Evolutionary conservation across 306 rosid species (phyloP).

Genomic region (Prunus mira): DNA sequence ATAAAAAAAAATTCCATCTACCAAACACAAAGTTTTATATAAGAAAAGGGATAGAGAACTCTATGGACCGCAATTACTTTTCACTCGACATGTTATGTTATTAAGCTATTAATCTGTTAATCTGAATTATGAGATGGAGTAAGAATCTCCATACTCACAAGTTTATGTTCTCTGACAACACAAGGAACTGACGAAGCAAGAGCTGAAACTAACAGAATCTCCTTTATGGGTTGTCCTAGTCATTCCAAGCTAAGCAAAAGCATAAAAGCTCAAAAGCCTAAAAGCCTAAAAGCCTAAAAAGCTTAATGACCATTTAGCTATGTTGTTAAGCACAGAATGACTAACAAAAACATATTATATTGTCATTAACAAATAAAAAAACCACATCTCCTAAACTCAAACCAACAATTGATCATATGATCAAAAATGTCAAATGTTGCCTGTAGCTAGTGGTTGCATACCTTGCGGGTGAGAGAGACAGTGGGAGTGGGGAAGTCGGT

Average conservation of each 20-base stretch:
- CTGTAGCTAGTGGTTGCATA: slow-evolving; percentile 4
- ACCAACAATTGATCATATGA: not conserved
- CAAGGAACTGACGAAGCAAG: not conserved
- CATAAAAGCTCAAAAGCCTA: too few species aligned
- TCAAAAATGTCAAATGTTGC: not conserved
- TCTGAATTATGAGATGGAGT: too few species aligned
- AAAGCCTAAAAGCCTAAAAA: not conserved
- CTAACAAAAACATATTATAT: not conserved
- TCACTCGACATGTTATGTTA: not conserved
- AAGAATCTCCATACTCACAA: not conserved
- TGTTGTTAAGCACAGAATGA: not conserved
- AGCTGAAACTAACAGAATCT: not conserved
- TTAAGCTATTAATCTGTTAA: not conserved
- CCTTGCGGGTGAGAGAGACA: slow-evolving; percentile 84
- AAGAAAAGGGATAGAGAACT: too few species aligned
- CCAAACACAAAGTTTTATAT: too few species aligned
- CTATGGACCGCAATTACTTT: too few species aligned
- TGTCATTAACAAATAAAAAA: not conserved
- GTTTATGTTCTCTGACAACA: not conserved
- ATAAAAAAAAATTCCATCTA: too few species aligned
- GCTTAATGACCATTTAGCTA: not conserved
- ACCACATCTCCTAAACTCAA: not conserved
- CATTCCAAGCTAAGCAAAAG: not conserved
- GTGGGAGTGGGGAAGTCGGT: slow-evolving; percentile 51
- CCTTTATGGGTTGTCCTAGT: not conserved